Evolutionary conservation across 768 basidiomycete genomes (phyloP), one percentile per base, ranked within the genome.

Genomic region (Boletus pseudopeckii): DNA sequence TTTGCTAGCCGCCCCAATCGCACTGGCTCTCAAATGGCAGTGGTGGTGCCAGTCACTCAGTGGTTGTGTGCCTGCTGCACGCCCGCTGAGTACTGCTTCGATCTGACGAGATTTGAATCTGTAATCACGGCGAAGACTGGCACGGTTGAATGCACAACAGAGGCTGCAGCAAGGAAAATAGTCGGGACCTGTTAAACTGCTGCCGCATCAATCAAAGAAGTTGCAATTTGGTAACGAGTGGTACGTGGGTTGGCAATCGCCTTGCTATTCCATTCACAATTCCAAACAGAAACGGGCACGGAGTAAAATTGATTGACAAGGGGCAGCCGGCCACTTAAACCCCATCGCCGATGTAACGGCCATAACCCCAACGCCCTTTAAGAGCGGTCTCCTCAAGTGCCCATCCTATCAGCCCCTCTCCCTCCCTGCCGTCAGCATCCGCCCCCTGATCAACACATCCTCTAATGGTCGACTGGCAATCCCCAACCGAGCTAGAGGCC

Each of bases 401-500:
- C 34, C 48, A 9, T 38, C 50, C n/a, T 34, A 48, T 36, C 41
- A 26, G 41, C 42, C 30, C n/a, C 50, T 47, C 52, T 38, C 22
- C 50, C 34, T 40, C 49, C 4, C 39, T 33, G 20, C 40, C 44
- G 17, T 50, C 44, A 39, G 46, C 9, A 45, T 45, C n/a, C 18
- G 4, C 36, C 26, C 62, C 44, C 40, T 53, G 54, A 50, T 51
- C 45, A 46, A 20, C 51, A 32, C 22, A 30, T 10, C 30, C 30
- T 32, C 30, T 17, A 38, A 85, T 85, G 84, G 79, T 80, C 55
- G 72, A 84, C 63, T 85, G 84, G 84, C 71, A 72, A 52, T 81
- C 83, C 11, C 61, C 62, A 30, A 66, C 64, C 3, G 81, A 81
- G 66, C 61, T 85, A 36, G 58, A 58, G 46, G 74, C 72, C 47